Base-by-base conservation (phyloP, 495 filamentous ascomycete species). In the Aspergillus conjunctus region DNA sequence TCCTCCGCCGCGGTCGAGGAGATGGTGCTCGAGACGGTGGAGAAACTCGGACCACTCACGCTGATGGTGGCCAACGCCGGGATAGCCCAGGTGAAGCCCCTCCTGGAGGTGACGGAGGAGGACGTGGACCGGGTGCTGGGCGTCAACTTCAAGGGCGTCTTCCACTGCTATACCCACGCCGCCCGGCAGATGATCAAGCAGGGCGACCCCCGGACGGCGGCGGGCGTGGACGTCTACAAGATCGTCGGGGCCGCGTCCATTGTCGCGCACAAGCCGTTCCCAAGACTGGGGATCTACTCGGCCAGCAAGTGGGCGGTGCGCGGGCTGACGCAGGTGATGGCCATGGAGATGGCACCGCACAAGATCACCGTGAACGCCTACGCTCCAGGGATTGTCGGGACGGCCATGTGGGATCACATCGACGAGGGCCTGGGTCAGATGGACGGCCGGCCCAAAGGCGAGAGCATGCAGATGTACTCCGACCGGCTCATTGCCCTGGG, bases 101-200 rank as follows among this genome's bases (percentile, higher is more conserved):
- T 86, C 1, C 68, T 88, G 53, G 79, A 85, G 50, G 88, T 88
- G 61, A 82, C 81, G 6, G 77, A 78, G 0, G 80, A 78, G 58
- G 84, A 87, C 52, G 66, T 73, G 3, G 79, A 88, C 62, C 75
- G 72, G 34, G 86, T 90, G 1, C 51, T 62, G 54, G 50, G 50
- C 45, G 80, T 88, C 32, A 90, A 89, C 62, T 79, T 89, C 20
- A 88, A 83, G 5, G 88, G 88, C 11, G 80, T 79, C 11, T 86
- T 90, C 65, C 83, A 87, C 77, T 87, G 86, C 12, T 87, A 87
- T 31, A 83, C 87, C 63, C 85, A 85, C 4, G 87, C 83, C 0
- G 87, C 87, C 1, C 76, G 77, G 15, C 81, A 88, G 70, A 90
- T 91, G 85, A 79, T 87, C 53, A 26, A 52, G 17, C 64, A 66